These are phyloP conservation scores for Ophiocordyceps sinensis DNA, from an alignment of 2,329 filamentous ascomycete species.

Conservation along the genomic window DNA sequence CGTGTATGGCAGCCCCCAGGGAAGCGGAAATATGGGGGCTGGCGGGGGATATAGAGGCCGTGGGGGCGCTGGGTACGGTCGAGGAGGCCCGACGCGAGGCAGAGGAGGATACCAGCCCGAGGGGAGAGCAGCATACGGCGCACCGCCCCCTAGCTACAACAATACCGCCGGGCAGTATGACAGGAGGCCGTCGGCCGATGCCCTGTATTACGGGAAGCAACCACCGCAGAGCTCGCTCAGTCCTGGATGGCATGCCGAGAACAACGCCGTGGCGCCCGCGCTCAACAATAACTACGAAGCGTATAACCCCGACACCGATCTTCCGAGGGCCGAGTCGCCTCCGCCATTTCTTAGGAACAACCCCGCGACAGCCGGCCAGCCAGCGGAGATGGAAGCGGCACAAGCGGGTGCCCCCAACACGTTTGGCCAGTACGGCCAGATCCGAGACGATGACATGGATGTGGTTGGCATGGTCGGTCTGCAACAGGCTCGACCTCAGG, in stretches of 20 bases:
- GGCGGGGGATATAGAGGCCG: constrained; percentile 29
- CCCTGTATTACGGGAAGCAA: constrained; percentile 16
- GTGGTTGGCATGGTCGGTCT: constrained; percentile 60
- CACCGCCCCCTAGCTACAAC: constrained; percentile 25
- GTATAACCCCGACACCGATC: constrained; percentile 27
- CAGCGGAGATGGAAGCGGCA: constrained; percentile 67
- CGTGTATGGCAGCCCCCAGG: constrained; percentile 34
- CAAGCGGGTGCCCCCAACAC: constrained; percentile 26
- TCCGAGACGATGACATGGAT: constrained; percentile 54
- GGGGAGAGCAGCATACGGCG: constrained; percentile 25
- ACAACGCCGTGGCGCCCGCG: constrained; percentile 13
- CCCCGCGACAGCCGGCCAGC: constrained; percentile 23
- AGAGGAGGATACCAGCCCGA: constrained; percentile 27
- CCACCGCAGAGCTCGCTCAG: neutral
- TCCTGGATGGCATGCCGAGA: neutral
- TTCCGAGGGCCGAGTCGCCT: constrained; percentile 49
- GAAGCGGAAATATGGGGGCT: constrained; percentile 30
- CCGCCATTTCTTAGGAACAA: constrained; percentile 38
- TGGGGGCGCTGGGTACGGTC: constrained; percentile 27
- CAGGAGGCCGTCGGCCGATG: constrained; percentile 20
- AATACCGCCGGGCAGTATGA: constrained; percentile 20
- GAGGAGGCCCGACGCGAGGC: constrained; percentile 25
- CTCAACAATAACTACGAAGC: constrained; percentile 12
- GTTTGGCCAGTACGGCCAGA: constrained; percentile 29
- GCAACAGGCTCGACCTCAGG: constrained; percentile 37